phyloP scores from a whole-genome alignment of 1,284 basidiomycete species.

The Papiliotrema flavescens region DNA sequence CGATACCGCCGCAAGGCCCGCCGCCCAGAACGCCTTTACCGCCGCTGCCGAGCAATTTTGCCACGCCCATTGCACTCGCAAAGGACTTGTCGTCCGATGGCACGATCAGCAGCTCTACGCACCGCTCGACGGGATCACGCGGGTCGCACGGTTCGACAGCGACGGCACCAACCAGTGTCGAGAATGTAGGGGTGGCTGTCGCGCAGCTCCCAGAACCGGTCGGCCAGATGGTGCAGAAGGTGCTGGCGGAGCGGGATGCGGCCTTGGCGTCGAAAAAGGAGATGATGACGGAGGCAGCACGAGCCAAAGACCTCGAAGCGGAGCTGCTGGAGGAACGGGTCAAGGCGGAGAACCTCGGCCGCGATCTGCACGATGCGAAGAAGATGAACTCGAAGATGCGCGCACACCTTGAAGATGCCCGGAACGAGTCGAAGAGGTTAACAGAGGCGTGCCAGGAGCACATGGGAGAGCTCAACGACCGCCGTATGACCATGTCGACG shows the following conservation, averaged over 20 bases:
- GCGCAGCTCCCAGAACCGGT: slow-evolving; percentile 11
- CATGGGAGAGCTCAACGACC: slow-evolving; percentile 32
- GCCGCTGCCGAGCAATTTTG: slow-evolving; percentile 23
- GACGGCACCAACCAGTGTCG: not conserved
- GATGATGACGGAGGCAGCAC: slow-evolving; percentile 7
- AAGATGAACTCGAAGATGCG: slow-evolving; percentile 38
- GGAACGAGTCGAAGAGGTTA: slow-evolving; percentile 26
- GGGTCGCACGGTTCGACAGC: slow-evolving; percentile 1
- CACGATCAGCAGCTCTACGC: slow-evolving; percentile 11
- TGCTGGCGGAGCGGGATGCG: slow-evolving; percentile 17
- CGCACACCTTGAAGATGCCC: slow-evolving; percentile 38
- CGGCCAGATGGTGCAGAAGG: slow-evolving; percentile 12
- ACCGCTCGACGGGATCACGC: slow-evolving; percentile 2
- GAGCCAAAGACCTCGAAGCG: slow-evolving; percentile 19
- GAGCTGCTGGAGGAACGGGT: slow-evolving; percentile 19
- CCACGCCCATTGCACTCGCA: not conserved
- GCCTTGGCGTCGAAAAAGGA: slow-evolving; percentile 12
- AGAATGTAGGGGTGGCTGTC: slow-evolving; percentile 6
- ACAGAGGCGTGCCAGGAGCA: slow-evolving; percentile 31
- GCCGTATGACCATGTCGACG: slow-evolving; percentile 18
- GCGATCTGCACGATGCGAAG: slow-evolving; percentile 26
- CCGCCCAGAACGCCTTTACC: slow-evolving; percentile 42
- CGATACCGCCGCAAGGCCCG: slow-evolving; percentile 39
- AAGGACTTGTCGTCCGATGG: slow-evolving; percentile 12
- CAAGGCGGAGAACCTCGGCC: slow-evolving; percentile 20